Base-by-base conservation (phyloP, 2,329 filamentous ascomycete species). In the Fusarium aywerte region DNA sequence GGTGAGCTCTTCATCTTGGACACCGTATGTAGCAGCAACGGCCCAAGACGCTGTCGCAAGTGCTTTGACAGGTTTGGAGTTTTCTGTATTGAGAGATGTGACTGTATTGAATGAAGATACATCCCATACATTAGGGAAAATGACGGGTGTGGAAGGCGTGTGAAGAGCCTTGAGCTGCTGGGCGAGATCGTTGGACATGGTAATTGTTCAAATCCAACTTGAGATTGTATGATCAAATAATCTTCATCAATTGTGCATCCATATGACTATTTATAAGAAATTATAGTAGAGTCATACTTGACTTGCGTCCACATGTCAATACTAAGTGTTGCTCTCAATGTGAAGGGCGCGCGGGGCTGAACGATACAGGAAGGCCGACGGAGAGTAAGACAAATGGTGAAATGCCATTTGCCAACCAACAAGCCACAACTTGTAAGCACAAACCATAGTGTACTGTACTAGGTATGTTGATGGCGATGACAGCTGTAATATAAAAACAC, bases 111-210 rank as follows among this genome's bases (percentile, higher is more conserved):
- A 83, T 5, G 85, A 83, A 20, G 82, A 73, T 27, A 79, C 76
- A 68, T 89, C 85, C 79, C 84, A 87, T 64, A 87, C 77, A 67
- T 89, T 89, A 12, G 84, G 78, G 7, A 89, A 76, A 39, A 88
- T 62, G 33, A 89, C 60, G 13, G 87, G 86, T 1, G 78, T 70
- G 4, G 82, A 81, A 1, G 85, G 83, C 21, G 75, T 62, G 73
- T 88, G 86, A 20, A 88, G 82, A 36, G 72, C 69, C 61, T 79
- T 78, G 58, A 80, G 70, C 27, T 71, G 75, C 48, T 68, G 76
- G 59, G 76, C 84, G 63, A 65, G 63, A 13, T 71, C 49, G 64
- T 79, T 79, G 10, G 70, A 43, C 51, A 76, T 68, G 48, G 55
- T 69, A 11, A 44, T 7, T 29, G 27, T 15, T 20, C 44, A 7